Conservation (phyloP, 352 stramenopile genomes). For the Globisporangium carolinianum region DNA sequence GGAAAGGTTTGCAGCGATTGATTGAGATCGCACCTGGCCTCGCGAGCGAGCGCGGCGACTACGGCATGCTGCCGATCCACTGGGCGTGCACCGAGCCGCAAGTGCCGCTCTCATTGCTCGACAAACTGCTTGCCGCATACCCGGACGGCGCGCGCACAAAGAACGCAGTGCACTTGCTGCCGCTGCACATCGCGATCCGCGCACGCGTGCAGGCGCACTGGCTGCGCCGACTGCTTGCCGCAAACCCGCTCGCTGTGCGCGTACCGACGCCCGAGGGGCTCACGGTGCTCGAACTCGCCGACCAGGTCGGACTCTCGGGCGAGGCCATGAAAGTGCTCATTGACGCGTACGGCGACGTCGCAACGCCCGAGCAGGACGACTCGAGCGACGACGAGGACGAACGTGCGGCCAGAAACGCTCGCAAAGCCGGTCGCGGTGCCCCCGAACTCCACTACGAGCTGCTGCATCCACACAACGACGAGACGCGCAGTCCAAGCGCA, state of each 20-base stretch:
- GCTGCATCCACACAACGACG: not conserved
- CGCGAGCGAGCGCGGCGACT: slow-evolving; percentile 51
- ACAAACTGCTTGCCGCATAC: slow-evolving; percentile 50
- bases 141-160: slow-evolving; percentile 47
- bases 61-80: slow-evolving; percentile 80
- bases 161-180: slow-evolving; percentile 61
- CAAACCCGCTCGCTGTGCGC: slow-evolving; percentile 44
- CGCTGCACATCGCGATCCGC: slow-evolving; percentile 77
- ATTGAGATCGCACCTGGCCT: slow-evolving; percentile 42
- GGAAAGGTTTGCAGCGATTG: slow-evolving; percentile 55
- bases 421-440: not conserved
- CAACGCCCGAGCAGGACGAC: slow-evolving; percentile 14
- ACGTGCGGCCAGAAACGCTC: not conserved
- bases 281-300: slow-evolving; percentile 46
- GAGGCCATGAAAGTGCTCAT: slow-evolving; percentile 45
- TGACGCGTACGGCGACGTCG: slow-evolving; percentile 11
- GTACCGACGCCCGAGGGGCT: slow-evolving; percentile 37
- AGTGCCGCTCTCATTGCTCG: slow-evolving; percentile 55
- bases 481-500: not conserved
- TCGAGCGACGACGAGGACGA: slow-evolving; percentile 7
- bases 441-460: not conserved
- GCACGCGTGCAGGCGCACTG: slow-evolving; percentile 33
- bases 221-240: slow-evolving; percentile 43
- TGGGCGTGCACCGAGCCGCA: slow-evolving; percentile 69
- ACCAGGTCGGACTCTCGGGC: slow-evolving; percentile 28